phyloP scores from a whole-genome alignment of 192 early-diverging fungal genomes.

The Coemansia sp. region DNA sequence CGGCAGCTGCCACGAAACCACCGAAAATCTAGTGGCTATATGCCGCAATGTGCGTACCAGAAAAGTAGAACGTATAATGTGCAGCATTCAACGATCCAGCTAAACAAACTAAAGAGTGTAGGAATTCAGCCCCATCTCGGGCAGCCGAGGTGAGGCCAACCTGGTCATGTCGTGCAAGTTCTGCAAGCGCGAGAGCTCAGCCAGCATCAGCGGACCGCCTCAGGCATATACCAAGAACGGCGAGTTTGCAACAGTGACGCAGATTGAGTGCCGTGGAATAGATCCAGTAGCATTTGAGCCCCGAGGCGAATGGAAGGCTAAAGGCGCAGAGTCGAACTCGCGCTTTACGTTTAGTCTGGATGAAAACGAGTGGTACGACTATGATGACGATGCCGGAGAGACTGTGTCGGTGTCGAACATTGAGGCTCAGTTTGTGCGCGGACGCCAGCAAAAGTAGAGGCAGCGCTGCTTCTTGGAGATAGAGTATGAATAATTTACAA shows the following conservation, averaged over 20 bases:
- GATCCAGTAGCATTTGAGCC: conserved; percentile 79
- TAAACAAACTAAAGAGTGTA: conserved; percentile 19
- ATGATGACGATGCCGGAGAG: conserved; percentile 68
- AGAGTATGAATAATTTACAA: background rate
- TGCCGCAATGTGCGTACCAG: conserved; percentile 15
- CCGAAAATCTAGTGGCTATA: conserved; percentile 55
- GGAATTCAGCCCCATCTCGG: conserved; percentile 64
- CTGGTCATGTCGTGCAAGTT: conserved; percentile 90
- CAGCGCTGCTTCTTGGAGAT: background rate
- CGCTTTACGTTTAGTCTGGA: conserved; percentile 78
- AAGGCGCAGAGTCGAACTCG: conserved; percentile 68
- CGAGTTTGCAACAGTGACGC: conserved; percentile 61
- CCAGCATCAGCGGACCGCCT: conserved; percentile 41
- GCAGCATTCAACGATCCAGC: background rate
- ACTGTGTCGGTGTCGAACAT: conserved; percentile 46
- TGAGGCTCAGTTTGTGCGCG: conserved; percentile 20
- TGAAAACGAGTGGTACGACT: conserved; percentile 85
- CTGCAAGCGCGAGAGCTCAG: conserved; percentile 73
- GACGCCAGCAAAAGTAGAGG: conserved; percentile 9
- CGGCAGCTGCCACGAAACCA: conserved; percentile 74
- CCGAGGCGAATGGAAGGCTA: conserved; percentile 62
- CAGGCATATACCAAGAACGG: conserved; percentile 54
- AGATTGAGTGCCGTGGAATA: conserved; percentile 79
- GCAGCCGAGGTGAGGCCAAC: conserved; percentile 79
- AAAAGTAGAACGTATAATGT: background rate